Conservation (phyloP, 495 filamentous ascomycete species). For the Aspergillus hancockii region DNA sequence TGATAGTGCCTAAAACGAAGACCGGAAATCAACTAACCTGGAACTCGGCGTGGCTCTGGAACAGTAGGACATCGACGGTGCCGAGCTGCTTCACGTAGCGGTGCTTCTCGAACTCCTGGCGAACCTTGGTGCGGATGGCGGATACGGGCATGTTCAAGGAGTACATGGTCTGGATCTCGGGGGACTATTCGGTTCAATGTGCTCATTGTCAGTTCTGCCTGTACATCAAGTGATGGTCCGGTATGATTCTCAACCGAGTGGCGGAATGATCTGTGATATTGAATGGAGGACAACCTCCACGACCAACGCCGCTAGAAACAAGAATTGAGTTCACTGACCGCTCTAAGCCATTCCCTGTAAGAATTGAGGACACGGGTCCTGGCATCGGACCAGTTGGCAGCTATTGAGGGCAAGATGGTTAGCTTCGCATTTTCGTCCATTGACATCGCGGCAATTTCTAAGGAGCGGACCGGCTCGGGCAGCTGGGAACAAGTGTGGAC, state of each 20-base stretch:
- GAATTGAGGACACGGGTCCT: constrained; percentile 75
- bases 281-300: background rate
- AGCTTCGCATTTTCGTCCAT: constrained; percentile 31
- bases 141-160: constrained; percentile 85
- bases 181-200: constrained; percentile 60
- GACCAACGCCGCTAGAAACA: background rate
- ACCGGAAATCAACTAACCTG: constrained; percentile 54
- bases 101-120: constrained; percentile 96
- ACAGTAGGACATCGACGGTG: constrained; percentile 84
- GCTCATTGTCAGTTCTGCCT: constrained; percentile 17
- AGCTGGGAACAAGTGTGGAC: constrained; percentile 35
- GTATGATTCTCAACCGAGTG: background rate
- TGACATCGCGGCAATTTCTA: constrained; percentile 32
- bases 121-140: constrained; percentile 85
- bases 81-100: constrained; percentile 86
- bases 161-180: constrained; percentile 96
- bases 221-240: background rate
- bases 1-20: background rate
- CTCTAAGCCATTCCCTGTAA: constrained; percentile 92
- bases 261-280: background rate
- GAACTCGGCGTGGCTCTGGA: constrained; percentile 85
- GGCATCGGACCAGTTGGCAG: constrained; percentile 84
- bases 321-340: constrained; percentile 61
- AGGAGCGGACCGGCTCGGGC: constrained; percentile 14
- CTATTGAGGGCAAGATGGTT: constrained; percentile 47